Evolutionary conservation across 345 rosid species (phyloP), one percentile per base, ranked within the genome.

Genomic region (Populus davidiana): DNA sequence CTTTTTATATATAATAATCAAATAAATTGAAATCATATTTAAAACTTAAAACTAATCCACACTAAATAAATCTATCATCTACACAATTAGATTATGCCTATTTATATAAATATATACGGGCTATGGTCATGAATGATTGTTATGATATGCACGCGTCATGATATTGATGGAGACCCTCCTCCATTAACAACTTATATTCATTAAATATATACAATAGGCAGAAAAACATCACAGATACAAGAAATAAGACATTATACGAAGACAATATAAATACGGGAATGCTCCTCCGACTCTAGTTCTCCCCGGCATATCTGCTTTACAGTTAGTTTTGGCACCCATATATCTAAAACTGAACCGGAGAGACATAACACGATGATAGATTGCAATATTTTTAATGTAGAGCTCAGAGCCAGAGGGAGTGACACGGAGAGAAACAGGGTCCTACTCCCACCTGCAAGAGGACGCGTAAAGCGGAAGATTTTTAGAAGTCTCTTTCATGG

Each of bases 391-490:
- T 5, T 49, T 16, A 49, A 14, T 14, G n/a, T 5, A 56, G 52
- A 73, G 44, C 5, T 54, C 6, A 54, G 16, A 6, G 43, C 43
- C 43, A 61, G 47, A 23, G 8, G 39, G 25, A 13, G 25, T 1
- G 1, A n/a, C 50, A 23, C 23, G 3, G 29, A 10, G 16, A 18
- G 54, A 16, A 49, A 39, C 43, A 39, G 17, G 21, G 54, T 52
- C 16, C 41, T 20, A 11, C 36, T 74, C 27, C 59, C 77, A 17
- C 69, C 59, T 18, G 54, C 54, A 25, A 74, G 70, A 18, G 61
- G 77, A 63, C 23, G 41, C 23, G 44, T 74, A 61, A 27, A 43
- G 41, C 50, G 27, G 70, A 63, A 29, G 61, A 74, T 74, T 11
- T 64, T 44, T 44, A 44, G 17, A 10, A 7, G 56, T 18, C 61